Base-by-base conservation (phyloP, 139 green algal species). In the Picochlorum sp. region DNA sequence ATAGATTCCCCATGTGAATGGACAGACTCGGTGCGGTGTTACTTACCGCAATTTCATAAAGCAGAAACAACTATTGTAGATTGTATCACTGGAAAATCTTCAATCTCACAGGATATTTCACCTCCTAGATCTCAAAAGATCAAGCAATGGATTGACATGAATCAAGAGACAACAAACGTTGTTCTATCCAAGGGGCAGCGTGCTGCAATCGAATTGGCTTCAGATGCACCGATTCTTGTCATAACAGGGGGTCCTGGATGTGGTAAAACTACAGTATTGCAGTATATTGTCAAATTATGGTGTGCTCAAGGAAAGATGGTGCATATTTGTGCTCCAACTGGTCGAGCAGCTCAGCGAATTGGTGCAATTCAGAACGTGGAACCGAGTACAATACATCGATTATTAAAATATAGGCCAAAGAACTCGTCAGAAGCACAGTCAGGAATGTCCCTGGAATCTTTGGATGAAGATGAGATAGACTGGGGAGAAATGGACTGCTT, bases 211-310 rank as follows among this genome's bases (percentile, higher is more conserved):
- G 49, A 71, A 58, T 44, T 67, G 28, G 84, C 83, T 20, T 49
- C 34, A 16, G 51, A 41, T 6, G 58, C 80, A 16, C 83, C 76
- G 2, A 45, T 85, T 11, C 60, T 85, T 62, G 71, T 88, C n/a
- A 62, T 90, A 11, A 90, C 84, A 2, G 84, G 84, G 4, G 84
- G 82, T 9, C 81, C 84, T 2, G 84, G 84, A 16, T 88, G 80
- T 44, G 84, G 84, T 67, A 90, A 90, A 74, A 90, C 84, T 1
- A 81, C 74, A 15, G 69, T 57, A 52, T 80, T 80, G 30, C 58
- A 72, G 32, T 68, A 69, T 15, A 68, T 91, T 3, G 72, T 80
- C 1, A 62, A 77, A 49, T 34, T 84, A 26, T 90, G 83, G 83
- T 24, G 49, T 18, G 57, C 58, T 14, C 64, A 80, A 65, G 28